Base-by-base conservation (phyloP, 345 rosid genomes). In the Gossypium longicalyx region DNA sequence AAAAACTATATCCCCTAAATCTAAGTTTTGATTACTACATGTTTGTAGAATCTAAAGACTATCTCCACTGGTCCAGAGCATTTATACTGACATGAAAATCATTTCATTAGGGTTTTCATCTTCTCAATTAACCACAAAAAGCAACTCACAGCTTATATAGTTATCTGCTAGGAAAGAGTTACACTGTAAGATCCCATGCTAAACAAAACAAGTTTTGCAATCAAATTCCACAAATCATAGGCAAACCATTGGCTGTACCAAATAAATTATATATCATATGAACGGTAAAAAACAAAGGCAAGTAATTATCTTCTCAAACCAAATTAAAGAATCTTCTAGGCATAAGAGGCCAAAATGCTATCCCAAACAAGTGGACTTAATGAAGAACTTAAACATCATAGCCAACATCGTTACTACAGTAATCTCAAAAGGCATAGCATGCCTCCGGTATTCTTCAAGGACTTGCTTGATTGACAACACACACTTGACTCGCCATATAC, bases 131-230 rank as follows among this genome's bases (percentile, higher is more conserved):
- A 45, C 56, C 38, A 22, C 54, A 45, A 47, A 67, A 67, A 13
- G 56, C 41, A 67, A 67, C 38, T 45, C 38, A 67, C 11, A 16
- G 22, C 44, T 22, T 49, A 49, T 15, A 68, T 20, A 47, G 38
- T 2, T 22, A 53, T 13, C 70, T 22, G 56, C 56, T 22, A 13
- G 41, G 56, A 16, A 47, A 12, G n/a, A 44, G 34, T 12, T 20
- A 3, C 11, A 23, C 48, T 23, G 47, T 65, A 22, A 13, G 56
- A 48, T 67, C 56, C 38, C 13, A 67, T 12, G 12, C 56, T 47
- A 67, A 67, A 67, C 38, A 67, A 97, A 93, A 66, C 52, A 66
- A 66, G 51, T 44, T 43, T 12, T 44, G 52, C 54, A 45, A 67
- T 67, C 38, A 47, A 67, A 67, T 22, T 47, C 71, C 56, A 45